phyloP scores from a whole-genome alignment of 345 rosid genomes.

The Eucalyptus decipiens region DNA sequence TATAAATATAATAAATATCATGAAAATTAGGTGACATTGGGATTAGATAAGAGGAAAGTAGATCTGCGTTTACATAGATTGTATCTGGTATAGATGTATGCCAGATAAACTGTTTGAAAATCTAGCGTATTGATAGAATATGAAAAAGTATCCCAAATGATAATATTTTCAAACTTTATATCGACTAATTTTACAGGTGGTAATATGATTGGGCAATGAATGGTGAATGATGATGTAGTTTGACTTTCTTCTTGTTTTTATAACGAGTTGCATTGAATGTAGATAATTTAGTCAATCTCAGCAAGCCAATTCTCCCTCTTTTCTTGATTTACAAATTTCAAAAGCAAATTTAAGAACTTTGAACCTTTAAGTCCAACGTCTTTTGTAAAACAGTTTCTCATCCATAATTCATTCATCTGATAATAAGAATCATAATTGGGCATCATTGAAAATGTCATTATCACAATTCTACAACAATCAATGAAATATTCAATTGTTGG shows the following conservation, averaged over 20 bases:
- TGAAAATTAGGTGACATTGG: not conserved
- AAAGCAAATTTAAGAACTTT: not conserved
- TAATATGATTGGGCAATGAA: not conserved
- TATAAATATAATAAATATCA: not conserved
- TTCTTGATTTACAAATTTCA: not conserved
- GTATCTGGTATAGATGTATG: rapidly evolving
- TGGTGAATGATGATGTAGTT: not conserved
- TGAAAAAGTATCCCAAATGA: too few species aligned
- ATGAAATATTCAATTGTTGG: not conserved
- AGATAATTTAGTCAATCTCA: not conserved
- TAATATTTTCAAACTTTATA: too few species aligned
- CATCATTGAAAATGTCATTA: not conserved
- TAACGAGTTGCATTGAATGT: not conserved
- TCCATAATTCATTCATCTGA: not conserved
- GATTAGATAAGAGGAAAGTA: not conserved
- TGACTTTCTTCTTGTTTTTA: not conserved
- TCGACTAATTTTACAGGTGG: not conserved
- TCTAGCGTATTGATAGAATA: not conserved
- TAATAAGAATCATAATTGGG: not conserved
- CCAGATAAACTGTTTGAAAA: not conserved
- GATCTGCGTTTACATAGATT: rapidly evolving
- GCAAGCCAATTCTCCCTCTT: not conserved
- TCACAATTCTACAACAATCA: not conserved
- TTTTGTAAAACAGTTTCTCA: not conserved
- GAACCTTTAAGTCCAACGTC: not conserved